Percentiles rank a stretch among this genome's conserved stretches.
Evolutionary conservation across 306 rosid genomes (phyloP).

Genomic region (Mimosa bimucronata): DNA sequence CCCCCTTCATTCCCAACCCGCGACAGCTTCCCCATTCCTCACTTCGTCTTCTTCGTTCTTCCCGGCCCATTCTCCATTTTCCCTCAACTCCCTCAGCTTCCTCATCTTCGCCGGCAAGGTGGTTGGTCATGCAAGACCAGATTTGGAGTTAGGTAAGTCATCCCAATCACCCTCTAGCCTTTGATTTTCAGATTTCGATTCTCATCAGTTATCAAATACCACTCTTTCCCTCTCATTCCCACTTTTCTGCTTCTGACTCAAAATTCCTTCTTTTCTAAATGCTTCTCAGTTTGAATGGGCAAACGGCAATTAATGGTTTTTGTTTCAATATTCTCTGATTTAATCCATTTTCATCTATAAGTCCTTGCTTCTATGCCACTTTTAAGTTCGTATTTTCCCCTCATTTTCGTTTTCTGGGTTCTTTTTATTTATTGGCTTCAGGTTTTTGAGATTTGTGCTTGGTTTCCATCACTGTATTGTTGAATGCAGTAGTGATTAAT

Average conservation of each 20-base stretch:
- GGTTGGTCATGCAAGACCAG: no score
- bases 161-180: no score
- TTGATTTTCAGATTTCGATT: no score
- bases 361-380: conserved; percentile 21
- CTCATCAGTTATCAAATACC: neutral
- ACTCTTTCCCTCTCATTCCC: conserved; percentile 4
- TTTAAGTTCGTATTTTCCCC: conserved; percentile 30
- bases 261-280: neutral
- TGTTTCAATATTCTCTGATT: neutral
- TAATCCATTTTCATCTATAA: conserved; percentile 40
- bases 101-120: no score
- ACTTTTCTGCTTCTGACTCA: neutral
- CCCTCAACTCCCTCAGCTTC: no score
- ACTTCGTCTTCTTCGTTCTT: no score
- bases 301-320: neutral
- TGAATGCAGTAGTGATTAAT: neutral
- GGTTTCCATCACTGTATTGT: conserved; percentile 7
- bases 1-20: no score
- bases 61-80: no score
- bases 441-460: conserved; percentile 31
- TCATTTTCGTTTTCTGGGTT: conserved; percentile 33
- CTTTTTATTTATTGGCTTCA: conserved; percentile 16
- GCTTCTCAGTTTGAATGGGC: conserved; percentile 18
- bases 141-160: no score
- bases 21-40: no score